Conservation (phyloP, 176 grass and related monocot genomes). For the Triticum urartu region DNA sequence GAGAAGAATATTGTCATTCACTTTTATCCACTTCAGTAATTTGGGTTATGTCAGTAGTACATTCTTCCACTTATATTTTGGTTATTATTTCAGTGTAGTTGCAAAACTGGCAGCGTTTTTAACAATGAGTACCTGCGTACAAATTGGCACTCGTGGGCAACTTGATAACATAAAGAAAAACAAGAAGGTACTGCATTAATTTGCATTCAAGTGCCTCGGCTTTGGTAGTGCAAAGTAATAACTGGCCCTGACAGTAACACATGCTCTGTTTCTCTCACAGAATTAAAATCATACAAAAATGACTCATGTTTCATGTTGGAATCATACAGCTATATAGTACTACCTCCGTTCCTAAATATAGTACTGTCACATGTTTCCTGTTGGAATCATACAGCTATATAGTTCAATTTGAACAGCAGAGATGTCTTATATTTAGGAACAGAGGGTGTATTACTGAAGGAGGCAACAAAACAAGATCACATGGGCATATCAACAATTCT, state of each 20-base stretch:
- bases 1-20: too few relatives aligned
- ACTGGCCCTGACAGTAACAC: slow-evolving; percentile 12
- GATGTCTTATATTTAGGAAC: too few relatives aligned
- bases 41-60: too few relatives aligned
- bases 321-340: not conserved
- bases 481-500: slow-evolving; percentile 27
- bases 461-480: slow-evolving; percentile 38
- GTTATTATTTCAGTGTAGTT: slow-evolving; percentile 14
- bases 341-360: too few relatives aligned
- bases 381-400: too few relatives aligned
- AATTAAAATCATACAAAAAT: slow-evolving; percentile 12
- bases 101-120: slow-evolving; percentile 11
- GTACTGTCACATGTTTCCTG: too few relatives aligned
- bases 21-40: too few relatives aligned
- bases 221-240: slow-evolving; percentile 29
- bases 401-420: too few relatives aligned
- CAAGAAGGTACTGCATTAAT: slow-evolving; percentile 17
- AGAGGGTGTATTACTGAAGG: not conserved
- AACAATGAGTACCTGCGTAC: slow-evolving; percentile 8
- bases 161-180: slow-evolving; percentile 31
- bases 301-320: slow-evolving; percentile 19
- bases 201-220: slow-evolving; percentile 25
- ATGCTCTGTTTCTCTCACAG: slow-evolving; percentile 33
- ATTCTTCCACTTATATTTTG: not conserved
- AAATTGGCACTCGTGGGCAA: slow-evolving; percentile 17